These are phyloP conservation scores for Psidium guajava DNA, from an alignment of 345 rosid species.

Conservation along the genomic window DNA sequence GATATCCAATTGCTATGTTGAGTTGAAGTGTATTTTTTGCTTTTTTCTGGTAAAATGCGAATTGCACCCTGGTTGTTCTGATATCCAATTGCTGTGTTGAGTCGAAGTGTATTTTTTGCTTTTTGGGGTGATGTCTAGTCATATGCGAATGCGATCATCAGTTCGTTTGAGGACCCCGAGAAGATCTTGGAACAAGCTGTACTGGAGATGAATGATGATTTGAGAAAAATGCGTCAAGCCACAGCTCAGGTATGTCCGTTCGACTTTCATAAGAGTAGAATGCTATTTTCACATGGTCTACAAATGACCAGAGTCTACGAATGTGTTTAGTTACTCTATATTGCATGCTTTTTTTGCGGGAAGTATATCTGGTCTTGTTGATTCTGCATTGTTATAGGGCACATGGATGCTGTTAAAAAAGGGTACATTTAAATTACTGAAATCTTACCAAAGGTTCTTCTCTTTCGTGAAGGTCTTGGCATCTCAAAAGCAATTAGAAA, in stretches of 20 bases:
- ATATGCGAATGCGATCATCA: conserved; percentile 54
- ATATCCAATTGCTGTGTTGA: not conserved
- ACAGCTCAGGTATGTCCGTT: conserved; percentile 50
- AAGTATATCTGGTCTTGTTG: not conserved
- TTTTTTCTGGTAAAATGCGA: conserved; percentile 14
- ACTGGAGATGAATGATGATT: conserved; percentile 66
- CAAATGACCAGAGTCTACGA: not conserved
- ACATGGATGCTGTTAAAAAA: not conserved
- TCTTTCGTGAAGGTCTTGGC: conserved; percentile 48
- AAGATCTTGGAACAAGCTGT: conserved; percentile 73
- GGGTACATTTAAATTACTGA: not conserved
- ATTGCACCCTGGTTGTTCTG: not conserved
- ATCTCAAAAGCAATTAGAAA: conserved; percentile 67
- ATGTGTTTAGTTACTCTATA: not conserved
- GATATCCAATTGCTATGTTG: not conserved
- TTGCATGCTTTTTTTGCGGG: not conserved
- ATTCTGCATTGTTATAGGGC: not conserved
- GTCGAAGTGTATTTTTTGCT: too few species aligned
- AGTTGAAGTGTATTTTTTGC: not conserved
- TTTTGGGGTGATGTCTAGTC: conserved; percentile 29
- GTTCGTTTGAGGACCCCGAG: conserved; percentile 70
- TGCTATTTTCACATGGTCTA: not conserved
- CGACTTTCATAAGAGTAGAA: not conserved
- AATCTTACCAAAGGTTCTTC: not conserved
- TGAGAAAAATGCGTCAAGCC: conserved; percentile 73